Conservation (phyloP, 2,329 filamentous ascomycete genomes). For the Diplodia corticola region DNA sequence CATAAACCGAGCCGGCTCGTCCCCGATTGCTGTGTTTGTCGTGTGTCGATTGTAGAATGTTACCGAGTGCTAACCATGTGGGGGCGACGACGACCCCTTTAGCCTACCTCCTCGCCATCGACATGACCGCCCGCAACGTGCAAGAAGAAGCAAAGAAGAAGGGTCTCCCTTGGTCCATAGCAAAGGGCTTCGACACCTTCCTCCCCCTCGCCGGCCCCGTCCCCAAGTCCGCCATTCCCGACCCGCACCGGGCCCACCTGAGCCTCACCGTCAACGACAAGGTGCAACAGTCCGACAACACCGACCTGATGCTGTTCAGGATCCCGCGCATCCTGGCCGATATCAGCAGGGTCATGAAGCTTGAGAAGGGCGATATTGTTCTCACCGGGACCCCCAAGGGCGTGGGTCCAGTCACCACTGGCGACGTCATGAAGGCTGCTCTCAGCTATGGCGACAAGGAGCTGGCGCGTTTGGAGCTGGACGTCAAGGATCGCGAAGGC, state of each 20-base stretch:
- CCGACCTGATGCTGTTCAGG: slow-evolving; percentile 89
- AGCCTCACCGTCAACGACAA: slow-evolving; percentile 82
- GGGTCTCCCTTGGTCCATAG: slow-evolving; percentile 92
- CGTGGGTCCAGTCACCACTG: slow-evolving; percentile 80
- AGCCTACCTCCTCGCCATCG: slow-evolving; percentile 89
- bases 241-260: slow-evolving; percentile 86
- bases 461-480: slow-evolving; percentile 79
- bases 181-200: slow-evolving; percentile 98
- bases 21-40: no score
- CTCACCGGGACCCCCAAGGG: slow-evolving; percentile 98
- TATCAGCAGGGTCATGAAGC: slow-evolving; percentile 91
- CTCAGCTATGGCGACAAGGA: slow-evolving; percentile 70
- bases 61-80: neutral
- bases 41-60: neutral
- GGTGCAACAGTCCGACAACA: slow-evolving; percentile 79
- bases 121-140: slow-evolving; percentile 95
- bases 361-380: slow-evolving; percentile 88
- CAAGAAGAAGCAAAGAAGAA: slow-evolving; percentile 98
- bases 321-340: slow-evolving; percentile 86
- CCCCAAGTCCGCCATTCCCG: slow-evolving; percentile 72
- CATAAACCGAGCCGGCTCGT: no score
- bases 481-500: slow-evolving; percentile 75
- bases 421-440: slow-evolving; percentile 84
- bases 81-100: neutral
- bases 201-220: slow-evolving; percentile 82